Evolutionary conservation across 169 alveolate genomes (phyloP).

Genomic region (Eimeria tenella): DNA sequence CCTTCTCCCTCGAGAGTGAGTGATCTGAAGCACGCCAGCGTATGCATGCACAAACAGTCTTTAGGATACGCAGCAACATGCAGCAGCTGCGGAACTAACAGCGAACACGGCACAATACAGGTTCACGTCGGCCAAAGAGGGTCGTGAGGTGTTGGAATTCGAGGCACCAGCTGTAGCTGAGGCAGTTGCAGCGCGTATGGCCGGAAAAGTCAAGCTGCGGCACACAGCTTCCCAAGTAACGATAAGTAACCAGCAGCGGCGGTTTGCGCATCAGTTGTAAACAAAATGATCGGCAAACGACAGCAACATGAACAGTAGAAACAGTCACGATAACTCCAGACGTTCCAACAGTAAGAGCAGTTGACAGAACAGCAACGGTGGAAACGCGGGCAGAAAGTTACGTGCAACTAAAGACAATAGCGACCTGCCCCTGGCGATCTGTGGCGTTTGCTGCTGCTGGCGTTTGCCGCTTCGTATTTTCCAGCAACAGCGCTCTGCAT

Average conservation of each 20-base stretch:
- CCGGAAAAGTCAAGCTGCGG: not conserved
- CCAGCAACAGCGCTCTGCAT: not conserved
- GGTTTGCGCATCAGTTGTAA: not conserved
- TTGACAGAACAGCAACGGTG: not conserved
- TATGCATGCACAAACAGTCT: too few species aligned
- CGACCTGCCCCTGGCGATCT: not conserved
- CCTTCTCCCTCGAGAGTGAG: too few species aligned
- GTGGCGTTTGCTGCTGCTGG: not conserved
- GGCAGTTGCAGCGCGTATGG: not conserved
- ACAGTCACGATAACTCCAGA: not conserved
- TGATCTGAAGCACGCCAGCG: too few species aligned
- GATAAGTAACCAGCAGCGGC: too few species aligned
- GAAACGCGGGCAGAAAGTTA: not conserved
- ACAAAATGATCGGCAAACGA: not conserved
- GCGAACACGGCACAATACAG: too few species aligned
- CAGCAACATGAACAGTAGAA: not conserved
- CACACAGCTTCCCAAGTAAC: too few species aligned
- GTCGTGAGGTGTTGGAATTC: not conserved
- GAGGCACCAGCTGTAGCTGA: not conserved
- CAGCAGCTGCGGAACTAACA: not conserved
- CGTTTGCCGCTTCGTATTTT: not conserved
- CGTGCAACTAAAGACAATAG: not conserved
- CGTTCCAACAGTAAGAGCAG: not conserved
- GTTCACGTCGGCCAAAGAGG: too few species aligned
- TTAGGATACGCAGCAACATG: not conserved